Conservation (phyloP, 2,329 filamentous ascomycete genomes). For the Epichloe uncinata region DNA sequence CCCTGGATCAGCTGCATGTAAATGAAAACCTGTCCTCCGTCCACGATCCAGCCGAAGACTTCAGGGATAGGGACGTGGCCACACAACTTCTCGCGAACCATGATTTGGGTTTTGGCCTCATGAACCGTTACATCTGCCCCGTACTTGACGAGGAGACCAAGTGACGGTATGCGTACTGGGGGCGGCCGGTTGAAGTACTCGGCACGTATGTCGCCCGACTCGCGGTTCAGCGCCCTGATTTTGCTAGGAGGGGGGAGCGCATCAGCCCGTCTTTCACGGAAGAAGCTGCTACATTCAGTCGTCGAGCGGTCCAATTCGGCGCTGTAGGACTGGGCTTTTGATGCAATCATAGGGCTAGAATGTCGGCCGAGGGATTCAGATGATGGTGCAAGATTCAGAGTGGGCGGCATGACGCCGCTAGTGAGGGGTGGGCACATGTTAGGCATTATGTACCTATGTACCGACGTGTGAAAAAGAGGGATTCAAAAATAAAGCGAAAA, state of each 20-base stretch:
- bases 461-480: too few relatives aligned
- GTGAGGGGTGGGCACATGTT: too few relatives aligned
- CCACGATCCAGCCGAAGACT: slow-evolving; percentile 22
- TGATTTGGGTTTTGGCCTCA: slow-evolving; percentile 17
- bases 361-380: background rate
- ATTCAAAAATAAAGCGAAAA: too few relatives aligned
- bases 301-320: background rate
- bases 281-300: slow-evolving; percentile 9
- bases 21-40: slow-evolving; percentile 12
- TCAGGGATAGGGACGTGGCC: slow-evolving; percentile 13
- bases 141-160: slow-evolving; percentile 23
- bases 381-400: background rate
- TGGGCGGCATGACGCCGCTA: background rate
- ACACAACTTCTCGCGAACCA: slow-evolving; percentile 14
- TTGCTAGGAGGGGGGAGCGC: slow-evolving; percentile 18
- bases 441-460: too few relatives aligned
- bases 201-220: slow-evolving; percentile 7
- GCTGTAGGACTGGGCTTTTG: background rate
- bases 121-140: slow-evolving; percentile 16
- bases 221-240: slow-evolving; percentile 16
- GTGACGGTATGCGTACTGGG: slow-evolving; percentile 19
- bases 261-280: slow-evolving; percentile 9
- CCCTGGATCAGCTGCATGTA: slow-evolving; percentile 15
- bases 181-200: slow-evolving; percentile 14
- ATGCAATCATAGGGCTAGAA: background rate